A percentile compares a stretch with the other conserved stretches of the same genome.
These are phyloP conservation scores for Mimosa pudica DNA, from an alignment of 306 rosid genomes.

Conservation along the genomic window DNA sequence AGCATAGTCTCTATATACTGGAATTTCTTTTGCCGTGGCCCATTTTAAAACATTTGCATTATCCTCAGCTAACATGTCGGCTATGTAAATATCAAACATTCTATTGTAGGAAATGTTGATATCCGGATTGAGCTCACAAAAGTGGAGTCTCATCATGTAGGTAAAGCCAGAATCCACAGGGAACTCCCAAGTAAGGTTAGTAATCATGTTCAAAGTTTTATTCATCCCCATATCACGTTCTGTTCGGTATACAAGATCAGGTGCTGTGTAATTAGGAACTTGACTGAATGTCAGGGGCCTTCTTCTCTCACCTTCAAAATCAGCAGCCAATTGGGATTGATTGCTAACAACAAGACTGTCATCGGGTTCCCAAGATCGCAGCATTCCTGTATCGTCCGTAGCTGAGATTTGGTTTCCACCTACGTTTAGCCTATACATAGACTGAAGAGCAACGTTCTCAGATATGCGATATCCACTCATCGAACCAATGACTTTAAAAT, in stretches of 20 bases:
- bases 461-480: no score
- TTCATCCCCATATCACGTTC: background rate
- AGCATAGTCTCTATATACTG: slow-evolving; percentile 13
- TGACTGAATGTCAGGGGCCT: background rate
- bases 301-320: fast-evolving
- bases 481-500: no score
- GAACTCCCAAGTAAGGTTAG: slow-evolving; percentile 21
- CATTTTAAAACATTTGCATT: fast-evolving
- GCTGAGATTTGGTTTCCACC: background rate
- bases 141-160: slow-evolving; percentile 31
- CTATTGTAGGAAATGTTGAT: fast-evolving
- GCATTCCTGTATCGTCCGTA: background rate
- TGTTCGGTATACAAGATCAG: background rate
- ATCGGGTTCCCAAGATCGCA: background rate
- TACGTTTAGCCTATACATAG: background rate
- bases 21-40: background rate
- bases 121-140: slow-evolving; percentile 8
- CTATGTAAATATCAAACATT: slow-evolving; percentile 17
- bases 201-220: background rate
- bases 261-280: slow-evolving; percentile 3
- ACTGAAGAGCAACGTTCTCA: background rate
- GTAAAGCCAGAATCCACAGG: background rate
- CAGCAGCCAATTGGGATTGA: background rate
- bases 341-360: background rate
- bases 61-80: background rate